Conservation (phyloP, 2,329 filamentous ascomycete species). For the Fusarium drepaniforme region DNA sequence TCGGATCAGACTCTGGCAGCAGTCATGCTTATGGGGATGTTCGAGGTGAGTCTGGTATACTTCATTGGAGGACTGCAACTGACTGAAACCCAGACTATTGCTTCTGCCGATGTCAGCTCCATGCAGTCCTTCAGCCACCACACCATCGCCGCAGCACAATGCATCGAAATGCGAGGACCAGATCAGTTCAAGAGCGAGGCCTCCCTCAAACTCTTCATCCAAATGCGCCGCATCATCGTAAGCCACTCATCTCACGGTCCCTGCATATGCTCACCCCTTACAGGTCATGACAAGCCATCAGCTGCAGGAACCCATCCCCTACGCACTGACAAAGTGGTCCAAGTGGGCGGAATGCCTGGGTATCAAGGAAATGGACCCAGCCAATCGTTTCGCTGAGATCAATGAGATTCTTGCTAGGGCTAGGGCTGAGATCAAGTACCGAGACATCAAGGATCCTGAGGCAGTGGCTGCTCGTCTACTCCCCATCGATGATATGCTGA, state of each 20-base stretch:
- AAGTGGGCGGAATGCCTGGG: constrained; percentile 25
- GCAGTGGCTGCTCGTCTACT: constrained; percentile 19
- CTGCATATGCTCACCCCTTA: background rate
- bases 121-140: constrained; percentile 38
- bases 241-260: background rate
- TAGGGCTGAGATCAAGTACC: constrained; percentile 26
- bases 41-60: constrained; percentile 15
- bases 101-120: constrained; percentile 22
- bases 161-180: constrained; percentile 37
- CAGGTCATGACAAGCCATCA: constrained; percentile 40
- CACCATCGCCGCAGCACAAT: constrained; percentile 33
- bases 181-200: constrained; percentile 28
- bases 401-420: constrained; percentile 20
- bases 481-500: constrained; percentile 18
- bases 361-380: background rate
- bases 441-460: constrained; percentile 18
- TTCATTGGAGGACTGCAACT: accelerated
- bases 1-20: constrained; percentile 36
- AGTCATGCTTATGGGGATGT: constrained; percentile 37
- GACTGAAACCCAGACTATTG: constrained; percentile 23
- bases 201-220: constrained; percentile 29
- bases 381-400: constrained; percentile 29
- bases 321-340: constrained; percentile 31
- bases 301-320: constrained; percentile 37
- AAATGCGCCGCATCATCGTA: constrained; percentile 37